Evolutionary conservation across 495 filamentous ascomycete species (phyloP).

Genomic region (Penicillium bialowiezense): DNA sequence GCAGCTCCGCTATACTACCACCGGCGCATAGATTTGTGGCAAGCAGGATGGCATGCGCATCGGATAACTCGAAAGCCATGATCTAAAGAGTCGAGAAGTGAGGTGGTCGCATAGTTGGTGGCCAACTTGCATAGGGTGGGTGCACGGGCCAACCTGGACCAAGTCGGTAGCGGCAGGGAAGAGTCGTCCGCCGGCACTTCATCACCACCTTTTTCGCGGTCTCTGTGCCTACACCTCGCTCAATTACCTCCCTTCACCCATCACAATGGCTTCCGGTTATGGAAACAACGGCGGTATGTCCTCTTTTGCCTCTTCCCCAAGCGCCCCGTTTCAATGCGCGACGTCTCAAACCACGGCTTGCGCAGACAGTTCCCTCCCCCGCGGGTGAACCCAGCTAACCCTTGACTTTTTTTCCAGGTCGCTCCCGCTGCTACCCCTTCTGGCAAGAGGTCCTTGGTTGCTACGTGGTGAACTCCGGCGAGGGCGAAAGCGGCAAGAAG

Average conservation of each 20-base stretch:
- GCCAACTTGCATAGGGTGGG: slow-evolving; percentile 25
- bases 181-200: slow-evolving; percentile 33
- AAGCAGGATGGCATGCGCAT: slow-evolving; percentile 48
- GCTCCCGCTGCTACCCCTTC: slow-evolving; percentile 93
- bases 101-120: slow-evolving; percentile 24
- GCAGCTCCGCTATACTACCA: slow-evolving; percentile 60
- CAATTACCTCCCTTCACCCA: slow-evolving; percentile 18
- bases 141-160: slow-evolving; percentile 31
- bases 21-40: slow-evolving; percentile 45
- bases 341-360: slow-evolving; percentile 15
- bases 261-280: slow-evolving; percentile 76
- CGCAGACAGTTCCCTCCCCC: slow-evolving; percentile 15
- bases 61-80: slow-evolving; percentile 46
- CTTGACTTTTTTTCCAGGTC: slow-evolving; percentile 53
- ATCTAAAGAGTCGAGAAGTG: slow-evolving; percentile 10
- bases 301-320: slow-evolving; percentile 2
- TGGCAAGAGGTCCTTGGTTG: slow-evolving; percentile 93
- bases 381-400: slow-evolving; percentile 27
- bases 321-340: slow-evolving; percentile 8
- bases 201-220: slow-evolving; percentile 21
- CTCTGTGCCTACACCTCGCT: slow-evolving; percentile 23
- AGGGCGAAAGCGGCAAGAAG: slow-evolving; percentile 76
- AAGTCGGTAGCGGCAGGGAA: slow-evolving; percentile 38
- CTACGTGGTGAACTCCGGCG: slow-evolving; percentile 78
- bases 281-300: slow-evolving; percentile 74